These are phyloP conservation scores for Heliosperma pusillum DNA, from an alignment of 148 eudicot species.

Conservation along the genomic window DNA sequence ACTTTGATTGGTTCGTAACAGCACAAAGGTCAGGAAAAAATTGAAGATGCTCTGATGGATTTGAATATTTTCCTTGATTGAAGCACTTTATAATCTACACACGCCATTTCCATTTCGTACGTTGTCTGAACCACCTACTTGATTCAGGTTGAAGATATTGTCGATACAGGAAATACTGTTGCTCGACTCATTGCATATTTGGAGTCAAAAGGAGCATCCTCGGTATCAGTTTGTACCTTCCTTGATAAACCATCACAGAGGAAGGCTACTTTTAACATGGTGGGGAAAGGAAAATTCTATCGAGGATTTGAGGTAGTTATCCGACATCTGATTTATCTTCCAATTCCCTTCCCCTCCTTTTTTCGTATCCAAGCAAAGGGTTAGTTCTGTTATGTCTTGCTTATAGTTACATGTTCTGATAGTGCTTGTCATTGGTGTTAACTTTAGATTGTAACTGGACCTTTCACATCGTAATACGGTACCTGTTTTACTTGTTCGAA, in stretches of 20 bases:
- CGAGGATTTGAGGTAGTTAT: conserved; percentile 69
- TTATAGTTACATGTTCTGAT: background rate
- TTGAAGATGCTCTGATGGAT: background rate
- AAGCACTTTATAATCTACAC: background rate
- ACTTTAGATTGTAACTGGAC: background rate
- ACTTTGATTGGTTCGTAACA: too few relatives aligned
- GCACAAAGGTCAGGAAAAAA: background rate
- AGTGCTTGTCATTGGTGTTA: background rate
- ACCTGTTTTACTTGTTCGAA: background rate
- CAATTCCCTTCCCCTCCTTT: too few relatives aligned
- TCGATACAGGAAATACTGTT: conserved; percentile 79
- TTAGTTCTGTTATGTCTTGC: background rate
- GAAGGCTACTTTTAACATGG: conserved; percentile 50
- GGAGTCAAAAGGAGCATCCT: conserved; percentile 70
- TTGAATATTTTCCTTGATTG: background rate
- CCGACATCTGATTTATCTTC: conserved; percentile 3
- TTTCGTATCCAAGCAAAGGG: too few relatives aligned
- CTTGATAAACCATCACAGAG: conserved; percentile 80
- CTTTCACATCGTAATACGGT: background rate
- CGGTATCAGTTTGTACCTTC: conserved; percentile 76
- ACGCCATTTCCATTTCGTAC: background rate
- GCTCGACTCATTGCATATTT: conserved; percentile 51
- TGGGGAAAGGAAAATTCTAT: conserved; percentile 74
- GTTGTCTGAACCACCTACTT: background rate
- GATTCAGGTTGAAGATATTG: conserved; percentile 86